phyloP scores from a whole-genome alignment of 2,329 filamentous ascomycete species.

The Aurifilum marmelostoma region DNA sequence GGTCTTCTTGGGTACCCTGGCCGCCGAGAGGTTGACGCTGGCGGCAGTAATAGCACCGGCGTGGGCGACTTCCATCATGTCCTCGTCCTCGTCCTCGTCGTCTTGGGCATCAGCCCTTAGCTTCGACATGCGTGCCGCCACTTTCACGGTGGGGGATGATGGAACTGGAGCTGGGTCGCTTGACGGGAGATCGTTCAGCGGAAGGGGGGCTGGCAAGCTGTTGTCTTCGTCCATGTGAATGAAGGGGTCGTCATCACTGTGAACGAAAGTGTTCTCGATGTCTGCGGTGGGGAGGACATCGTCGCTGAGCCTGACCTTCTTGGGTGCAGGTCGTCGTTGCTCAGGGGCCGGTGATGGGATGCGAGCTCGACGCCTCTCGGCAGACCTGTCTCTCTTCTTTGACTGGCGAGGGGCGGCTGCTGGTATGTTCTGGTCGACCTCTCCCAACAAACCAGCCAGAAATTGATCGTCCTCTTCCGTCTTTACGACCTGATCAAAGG shows the following conservation, averaged over 20 bases:
- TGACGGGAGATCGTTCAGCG: conserved; percentile 65
- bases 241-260: conserved; percentile 61
- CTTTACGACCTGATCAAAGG: conserved; percentile 61
- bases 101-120: conserved; percentile 55
- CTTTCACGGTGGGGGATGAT: conserved; percentile 84
- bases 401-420: conserved; percentile 58
- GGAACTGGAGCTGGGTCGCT: conserved; percentile 78
- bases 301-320: conserved; percentile 60
- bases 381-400: conserved; percentile 70
- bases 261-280: conserved; percentile 54
- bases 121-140: conserved; percentile 70
- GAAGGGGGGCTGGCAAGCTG: conserved; percentile 40
- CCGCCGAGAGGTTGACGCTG: conserved; percentile 84
- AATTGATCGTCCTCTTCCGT: conserved; percentile 91
- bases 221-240: conserved; percentile 64
- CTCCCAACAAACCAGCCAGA: conserved; percentile 79
- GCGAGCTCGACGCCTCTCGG: conserved; percentile 77
- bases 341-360: conserved; percentile 74
- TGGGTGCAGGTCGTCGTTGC: conserved; percentile 55
- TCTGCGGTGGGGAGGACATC: conserved; percentile 52
- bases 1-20: conserved; percentile 75
- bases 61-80: conserved; percentile 85
- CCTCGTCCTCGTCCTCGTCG: conserved; percentile 75
- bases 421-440: conserved; percentile 78
- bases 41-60: conserved; percentile 68